These are phyloP conservation scores for Trichoderma arundinaceum DNA, from an alignment of 2,329 filamentous ascomycete species.

Conservation along the genomic window DNA sequence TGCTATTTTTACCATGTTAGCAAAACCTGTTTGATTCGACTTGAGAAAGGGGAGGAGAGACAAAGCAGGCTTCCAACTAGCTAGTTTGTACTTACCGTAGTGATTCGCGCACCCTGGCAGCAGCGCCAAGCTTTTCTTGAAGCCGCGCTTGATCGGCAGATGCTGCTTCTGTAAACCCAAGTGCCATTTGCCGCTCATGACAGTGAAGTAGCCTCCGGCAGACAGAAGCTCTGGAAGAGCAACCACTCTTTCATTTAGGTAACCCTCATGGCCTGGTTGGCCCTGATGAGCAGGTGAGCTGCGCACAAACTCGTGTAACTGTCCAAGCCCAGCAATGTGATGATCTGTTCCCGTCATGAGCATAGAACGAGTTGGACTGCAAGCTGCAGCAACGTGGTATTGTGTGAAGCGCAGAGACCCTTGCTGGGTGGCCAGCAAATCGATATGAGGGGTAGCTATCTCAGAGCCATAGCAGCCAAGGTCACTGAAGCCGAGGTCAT, in stretches of 20 bases:
- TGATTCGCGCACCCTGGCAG: conserved; percentile 65
- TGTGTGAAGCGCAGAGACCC: conserved; percentile 62
- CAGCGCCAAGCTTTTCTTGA: conserved; percentile 64
- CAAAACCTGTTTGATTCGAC: background rate
- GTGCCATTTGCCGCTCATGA: conserved; percentile 70
- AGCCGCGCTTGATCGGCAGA: conserved; percentile 61
- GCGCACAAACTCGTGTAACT: conserved; percentile 23
- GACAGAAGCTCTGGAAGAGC: conserved; percentile 63
- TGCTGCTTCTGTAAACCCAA: conserved; percentile 63
- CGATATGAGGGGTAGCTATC: conserved; percentile 43
- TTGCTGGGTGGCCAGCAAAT: conserved; percentile 42
- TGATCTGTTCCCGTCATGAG: conserved; percentile 64
- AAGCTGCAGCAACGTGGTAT: conserved; percentile 69
- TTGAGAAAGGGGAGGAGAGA: background rate
- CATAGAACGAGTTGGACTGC: conserved; percentile 69
- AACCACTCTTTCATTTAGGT: conserved; percentile 64
- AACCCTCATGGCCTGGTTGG: conserved; percentile 67
- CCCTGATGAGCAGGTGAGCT: conserved; percentile 53
- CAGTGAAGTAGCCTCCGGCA: conserved; percentile 63
- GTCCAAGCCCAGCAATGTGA: conserved; percentile 59
- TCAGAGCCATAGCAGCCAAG: conserved; percentile 43
- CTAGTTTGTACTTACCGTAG: conserved; percentile 37
- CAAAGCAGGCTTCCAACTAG: background rate
- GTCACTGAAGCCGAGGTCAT: conserved; percentile 45
- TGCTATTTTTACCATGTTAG: background rate